Percentiles rank a stretch among this genome's conserved stretches.
Conservation (phyloP, 2,329 filamentous ascomycete species). For the Botryotinia convoluta region DNA sequence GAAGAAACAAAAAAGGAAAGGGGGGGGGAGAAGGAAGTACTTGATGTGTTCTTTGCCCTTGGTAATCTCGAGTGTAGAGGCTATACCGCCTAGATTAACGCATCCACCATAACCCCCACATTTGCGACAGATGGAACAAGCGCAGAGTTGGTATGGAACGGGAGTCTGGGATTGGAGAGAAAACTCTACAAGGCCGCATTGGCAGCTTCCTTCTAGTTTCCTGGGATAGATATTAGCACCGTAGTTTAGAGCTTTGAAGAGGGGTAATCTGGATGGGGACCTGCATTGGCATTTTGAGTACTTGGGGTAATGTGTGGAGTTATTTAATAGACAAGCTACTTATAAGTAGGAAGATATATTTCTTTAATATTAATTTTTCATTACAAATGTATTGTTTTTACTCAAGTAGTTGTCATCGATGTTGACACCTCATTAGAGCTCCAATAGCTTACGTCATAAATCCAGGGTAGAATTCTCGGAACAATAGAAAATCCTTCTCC, state of each 20-base stretch:
- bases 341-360: neutral
- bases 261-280: neutral
- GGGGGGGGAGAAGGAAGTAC: constrained; percentile 34
- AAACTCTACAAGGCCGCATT: constrained; percentile 48
- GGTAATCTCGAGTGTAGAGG: constrained; percentile 42
- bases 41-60: constrained; percentile 46
- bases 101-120: constrained; percentile 45
- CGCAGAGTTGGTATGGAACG: constrained; percentile 49
- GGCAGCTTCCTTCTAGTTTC: constrained; percentile 49
- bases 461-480: constrained; percentile 7
- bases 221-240: constrained; percentile 32
- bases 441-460: constrained; percentile 4
- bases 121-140: constrained; percentile 50
- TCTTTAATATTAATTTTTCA: neutral
- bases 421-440: neutral
- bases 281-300: constrained; percentile 16
- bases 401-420: neutral
- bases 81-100: constrained; percentile 48
- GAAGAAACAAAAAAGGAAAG: neutral
- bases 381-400: neutral
- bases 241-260: neutral
- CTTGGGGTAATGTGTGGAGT: neutral
- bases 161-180: constrained; percentile 46
- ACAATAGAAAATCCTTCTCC: constrained; percentile 12
- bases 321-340: too few species aligned